A percentile compares a stretch with the other conserved stretches of the same genome.
Conservation (phyloP, 768 basidiomycete species). For the Antrodiella citrinella region DNA sequence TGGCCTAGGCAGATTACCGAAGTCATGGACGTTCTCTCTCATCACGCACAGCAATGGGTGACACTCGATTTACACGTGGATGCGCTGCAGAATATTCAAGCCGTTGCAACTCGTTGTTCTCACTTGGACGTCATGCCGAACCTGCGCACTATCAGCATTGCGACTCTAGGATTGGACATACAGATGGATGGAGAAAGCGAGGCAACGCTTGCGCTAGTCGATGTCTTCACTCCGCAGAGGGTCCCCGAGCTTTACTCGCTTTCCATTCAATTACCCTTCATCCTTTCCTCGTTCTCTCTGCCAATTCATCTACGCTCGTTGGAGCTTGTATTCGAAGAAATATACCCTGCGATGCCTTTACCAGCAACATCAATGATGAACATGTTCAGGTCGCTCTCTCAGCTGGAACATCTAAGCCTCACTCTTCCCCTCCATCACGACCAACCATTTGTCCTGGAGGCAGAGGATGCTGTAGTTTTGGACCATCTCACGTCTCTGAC, state of each 20-base stretch:
- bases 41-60: constrained; percentile 35
- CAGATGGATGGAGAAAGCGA: constrained; percentile 2
- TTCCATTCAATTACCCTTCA: constrained; percentile 9
- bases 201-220: not conserved
- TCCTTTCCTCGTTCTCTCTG: constrained; percentile 22
- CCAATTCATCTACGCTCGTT: constrained; percentile 19
- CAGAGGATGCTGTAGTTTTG: constrained; percentile 13
- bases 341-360: constrained; percentile 13
- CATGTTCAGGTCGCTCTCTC: constrained; percentile 31
- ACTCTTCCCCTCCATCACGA: constrained; percentile 26
- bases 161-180: not conserved
- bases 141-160: not conserved
- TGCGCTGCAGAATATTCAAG: constrained; percentile 29
- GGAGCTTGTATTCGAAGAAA: constrained; percentile 10
- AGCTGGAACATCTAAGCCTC: constrained; percentile 35
- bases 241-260: constrained; percentile 13
- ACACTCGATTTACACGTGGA: constrained; percentile 33
- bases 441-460: constrained; percentile 16
- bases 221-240: constrained; percentile 8
- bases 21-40: constrained; percentile 34
- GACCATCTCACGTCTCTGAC: constrained; percentile 23
- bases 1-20: constrained; percentile 21
- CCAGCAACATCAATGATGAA: constrained; percentile 12
- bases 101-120: constrained; percentile 14
- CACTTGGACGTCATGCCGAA: not conserved